phyloP scores from a whole-genome alignment of 2,329 filamentous ascomycete species.

The Rhexocercosporidium sp. region DNA sequence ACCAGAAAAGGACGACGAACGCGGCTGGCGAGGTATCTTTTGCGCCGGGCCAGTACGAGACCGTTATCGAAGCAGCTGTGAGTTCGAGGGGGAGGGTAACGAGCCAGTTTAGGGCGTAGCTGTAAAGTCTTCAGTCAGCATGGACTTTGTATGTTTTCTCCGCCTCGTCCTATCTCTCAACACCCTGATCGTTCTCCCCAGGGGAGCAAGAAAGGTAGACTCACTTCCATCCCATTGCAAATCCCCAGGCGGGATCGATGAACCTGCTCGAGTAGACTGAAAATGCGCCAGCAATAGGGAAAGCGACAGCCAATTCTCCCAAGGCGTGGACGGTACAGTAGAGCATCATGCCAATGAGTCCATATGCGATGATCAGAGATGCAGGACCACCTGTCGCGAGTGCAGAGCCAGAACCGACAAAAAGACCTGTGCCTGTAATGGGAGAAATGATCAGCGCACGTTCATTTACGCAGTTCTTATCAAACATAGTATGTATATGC shows the following conservation, averaged over 20 bases:
- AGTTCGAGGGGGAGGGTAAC: conserved; percentile 19
- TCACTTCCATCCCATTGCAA: conserved; percentile 94
- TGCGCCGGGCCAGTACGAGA: conserved; percentile 18
- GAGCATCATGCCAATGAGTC: conserved; percentile 68
- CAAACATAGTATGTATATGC: conserved; percentile 44
- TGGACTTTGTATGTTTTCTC: background rate
- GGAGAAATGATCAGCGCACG: conserved; percentile 50
- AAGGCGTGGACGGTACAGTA: conserved; percentile 87
- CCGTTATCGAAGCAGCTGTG: conserved; percentile 14
- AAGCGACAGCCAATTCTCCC: conserved; percentile 90
- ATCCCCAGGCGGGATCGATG: conserved; percentile 90
- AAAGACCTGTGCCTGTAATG: conserved; percentile 57
- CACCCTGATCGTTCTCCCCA: background rate
- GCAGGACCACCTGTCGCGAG: conserved; percentile 43
- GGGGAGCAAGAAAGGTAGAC: conserved; percentile 46
- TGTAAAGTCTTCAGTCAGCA: conserved; percentile 2
- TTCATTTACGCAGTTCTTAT: background rate
- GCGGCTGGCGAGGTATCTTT: conserved; percentile 1
- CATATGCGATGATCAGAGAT: conserved; percentile 40
- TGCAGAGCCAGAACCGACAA: conserved; percentile 38
- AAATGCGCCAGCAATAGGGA: conserved; percentile 89
- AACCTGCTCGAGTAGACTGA: conserved; percentile 91
- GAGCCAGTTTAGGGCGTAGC: conserved; percentile 19
- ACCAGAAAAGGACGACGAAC: conserved; percentile 61
- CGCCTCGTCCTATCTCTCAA: background rate